A percentile compares a stretch with the other conserved stretches of the same genome.
phyloP scores from a whole-genome alignment of 441 rosid species.

The Pelargonium myrrhifolium region DNA sequence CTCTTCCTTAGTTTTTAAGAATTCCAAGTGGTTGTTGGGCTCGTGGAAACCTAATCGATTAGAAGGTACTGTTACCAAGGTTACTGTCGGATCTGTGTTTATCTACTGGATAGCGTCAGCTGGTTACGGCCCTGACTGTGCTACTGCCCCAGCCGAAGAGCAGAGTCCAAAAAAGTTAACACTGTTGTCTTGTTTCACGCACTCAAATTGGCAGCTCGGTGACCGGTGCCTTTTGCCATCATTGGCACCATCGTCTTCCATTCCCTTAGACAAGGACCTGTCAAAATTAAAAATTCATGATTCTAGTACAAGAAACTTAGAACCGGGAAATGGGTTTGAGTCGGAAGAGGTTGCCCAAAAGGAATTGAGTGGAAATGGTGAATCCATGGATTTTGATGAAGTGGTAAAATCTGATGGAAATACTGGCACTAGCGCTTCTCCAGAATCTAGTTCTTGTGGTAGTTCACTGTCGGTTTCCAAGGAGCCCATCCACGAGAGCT shows the following conservation, averaged over 20 bases:
- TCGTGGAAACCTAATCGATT: conserved; percentile 76
- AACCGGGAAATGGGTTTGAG: conserved; percentile 30
- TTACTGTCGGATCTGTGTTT: conserved; percentile 72
- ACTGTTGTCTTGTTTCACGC: conserved; percentile 73
- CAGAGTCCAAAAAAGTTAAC: conserved; percentile 81
- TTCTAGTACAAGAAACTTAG: conserved; percentile 30
- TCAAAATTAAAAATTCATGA: conserved; percentile 47
- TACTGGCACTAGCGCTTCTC: conserved; percentile 25
- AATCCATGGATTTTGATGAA: conserved; percentile 32
- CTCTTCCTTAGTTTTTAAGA: conserved; percentile 75
- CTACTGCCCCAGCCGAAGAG: conserved; percentile 81
- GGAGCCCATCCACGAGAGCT: conserved; percentile 58
- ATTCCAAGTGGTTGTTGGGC: conserved; percentile 79
- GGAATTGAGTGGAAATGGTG: conserved; percentile 37
- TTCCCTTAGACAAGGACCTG: conserved; percentile 40
- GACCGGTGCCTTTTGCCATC: conserved; percentile 84
- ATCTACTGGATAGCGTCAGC: conserved; percentile 96
- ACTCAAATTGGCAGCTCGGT: conserved; percentile 94
- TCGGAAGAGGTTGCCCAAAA: conserved; percentile 44
- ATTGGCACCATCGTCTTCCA: conserved; percentile 33
- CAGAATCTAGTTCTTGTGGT: conserved; percentile 43
- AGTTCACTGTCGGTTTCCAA: conserved; percentile 44
- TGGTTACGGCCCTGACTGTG: conserved; percentile 80
- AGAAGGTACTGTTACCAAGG: conserved; percentile 91
- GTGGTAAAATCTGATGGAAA: conserved; percentile 26